Conservation (phyloP, 371 early-diverging fungal genomes). For the Blastocladiella emersonii region DNA sequence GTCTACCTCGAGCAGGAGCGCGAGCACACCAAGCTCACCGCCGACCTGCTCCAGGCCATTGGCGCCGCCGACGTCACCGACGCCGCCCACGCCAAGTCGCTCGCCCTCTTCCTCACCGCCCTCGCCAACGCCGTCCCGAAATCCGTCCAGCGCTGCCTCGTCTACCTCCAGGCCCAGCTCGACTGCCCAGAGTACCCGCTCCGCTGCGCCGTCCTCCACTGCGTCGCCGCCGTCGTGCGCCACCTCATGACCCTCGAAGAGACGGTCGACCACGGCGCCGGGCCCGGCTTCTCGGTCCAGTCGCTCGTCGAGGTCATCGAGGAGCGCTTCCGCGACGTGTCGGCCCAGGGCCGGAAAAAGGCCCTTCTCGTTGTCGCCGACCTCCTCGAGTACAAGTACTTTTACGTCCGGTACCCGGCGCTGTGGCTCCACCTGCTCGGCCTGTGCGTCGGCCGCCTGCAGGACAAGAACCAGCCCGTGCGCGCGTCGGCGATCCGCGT, state of each 20-base stretch:
- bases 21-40: conserved; percentile 54
- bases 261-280: not conserved
- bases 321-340: not conserved
- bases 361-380: not conserved
- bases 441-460: conserved; percentile 57
- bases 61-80: conserved; percentile 33
- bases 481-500: conserved; percentile 78
- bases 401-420: not conserved
- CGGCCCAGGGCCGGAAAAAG: not conserved
- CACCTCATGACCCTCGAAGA: not conserved
- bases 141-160: conserved; percentile 69
- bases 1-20: conserved; percentile 43
- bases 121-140: conserved; percentile 71
- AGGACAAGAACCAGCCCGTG: conserved; percentile 79
- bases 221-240: not conserved
- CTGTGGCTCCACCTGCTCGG: conserved; percentile 25
- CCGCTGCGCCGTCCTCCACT: not conserved
- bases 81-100: conserved; percentile 62
- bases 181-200: conserved; percentile 59
- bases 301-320: not conserved
- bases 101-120: conserved; percentile 60
- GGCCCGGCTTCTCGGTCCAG: not conserved
- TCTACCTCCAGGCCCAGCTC: conserved; percentile 58
- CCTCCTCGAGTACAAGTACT: not conserved
- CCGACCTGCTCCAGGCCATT: conserved; percentile 59